phyloP scores from a whole-genome alignment of 306 rosid genomes.

The Hylodesmum podocarpum region DNA sequence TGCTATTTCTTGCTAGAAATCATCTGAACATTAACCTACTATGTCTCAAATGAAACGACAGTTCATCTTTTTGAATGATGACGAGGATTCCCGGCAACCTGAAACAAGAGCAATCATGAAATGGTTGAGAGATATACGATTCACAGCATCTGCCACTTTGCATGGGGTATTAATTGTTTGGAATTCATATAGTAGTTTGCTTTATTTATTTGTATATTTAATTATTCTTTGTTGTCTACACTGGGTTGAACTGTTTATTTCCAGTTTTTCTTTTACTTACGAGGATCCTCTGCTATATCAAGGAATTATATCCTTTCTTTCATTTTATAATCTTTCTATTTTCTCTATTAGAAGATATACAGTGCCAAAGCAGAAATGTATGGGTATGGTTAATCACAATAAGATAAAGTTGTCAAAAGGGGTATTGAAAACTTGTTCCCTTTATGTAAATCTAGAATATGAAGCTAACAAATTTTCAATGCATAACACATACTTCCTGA shows the following conservation, averaged over 20 bases:
- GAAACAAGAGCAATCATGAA: constrained; percentile 93
- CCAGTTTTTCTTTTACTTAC: neutral
- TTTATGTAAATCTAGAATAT: neutral
- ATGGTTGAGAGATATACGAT: constrained; percentile 75
- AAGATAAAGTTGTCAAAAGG: constrained; percentile 4
- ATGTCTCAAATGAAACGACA: constrained; percentile 43
- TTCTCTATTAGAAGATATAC: constrained; percentile 5
- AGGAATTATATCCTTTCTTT: constrained; percentile 21
- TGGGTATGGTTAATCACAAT: constrained; percentile 9
- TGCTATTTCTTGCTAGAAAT: constrained; percentile 6
- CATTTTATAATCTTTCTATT: neutral
- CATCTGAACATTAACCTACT: constrained; percentile 11
- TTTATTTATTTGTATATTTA: neutral
- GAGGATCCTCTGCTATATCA: constrained; percentile 23
- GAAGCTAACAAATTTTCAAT: constrained; percentile 4
- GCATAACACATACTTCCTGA: constrained; percentile 12
- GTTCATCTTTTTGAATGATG: constrained; percentile 61
- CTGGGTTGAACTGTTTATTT: constrained; percentile 17
- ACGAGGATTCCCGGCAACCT: constrained; percentile 68
- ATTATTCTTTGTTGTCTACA: neutral
- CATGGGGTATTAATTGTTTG: constrained; percentile 79
- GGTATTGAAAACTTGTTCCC: constrained; percentile 4
- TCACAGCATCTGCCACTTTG: constrained; percentile 96
- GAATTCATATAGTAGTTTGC: neutral
- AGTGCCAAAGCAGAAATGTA: neutral